Conservation (phyloP, 2,329 filamentous ascomycete genomes). For the Paecilomyces formosus region DNA sequence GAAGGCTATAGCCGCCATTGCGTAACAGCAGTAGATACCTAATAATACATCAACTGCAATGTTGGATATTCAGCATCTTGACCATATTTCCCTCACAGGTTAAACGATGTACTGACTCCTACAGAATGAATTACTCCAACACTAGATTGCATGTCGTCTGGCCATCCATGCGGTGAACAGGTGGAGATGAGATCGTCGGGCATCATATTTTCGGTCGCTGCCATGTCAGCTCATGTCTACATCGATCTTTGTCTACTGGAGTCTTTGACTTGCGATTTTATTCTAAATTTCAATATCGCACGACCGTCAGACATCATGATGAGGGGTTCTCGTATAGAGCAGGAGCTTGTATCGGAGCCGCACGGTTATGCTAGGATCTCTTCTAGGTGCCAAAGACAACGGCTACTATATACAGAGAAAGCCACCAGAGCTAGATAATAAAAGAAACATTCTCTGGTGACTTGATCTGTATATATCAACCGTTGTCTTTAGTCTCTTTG, state of each 20-base stretch:
- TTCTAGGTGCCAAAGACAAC: not conserved
- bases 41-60: not conserved
- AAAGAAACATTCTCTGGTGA: not conserved
- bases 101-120: not conserved
- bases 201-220: not conserved
- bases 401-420: too few species aligned
- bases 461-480: not conserved
- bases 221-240: not conserved
- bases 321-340: too few species aligned
- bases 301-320: too few species aligned
- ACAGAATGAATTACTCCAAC: not conserved
- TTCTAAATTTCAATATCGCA: too few species aligned
- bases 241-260: not conserved
- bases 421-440: too few species aligned
- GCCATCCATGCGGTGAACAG: not conserved
- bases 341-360: too few species aligned
- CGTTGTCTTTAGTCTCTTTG: not conserved
- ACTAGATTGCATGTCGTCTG: not conserved
- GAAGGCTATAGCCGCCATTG: not conserved
- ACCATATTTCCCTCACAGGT: not conserved
- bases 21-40: not conserved
- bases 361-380: too few species aligned
- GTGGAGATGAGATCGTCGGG: not conserved
- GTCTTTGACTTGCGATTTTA: too few species aligned
- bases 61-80: not conserved